Conservation (phyloP, 208 protist genomes). For the Leishmania major region DNA sequence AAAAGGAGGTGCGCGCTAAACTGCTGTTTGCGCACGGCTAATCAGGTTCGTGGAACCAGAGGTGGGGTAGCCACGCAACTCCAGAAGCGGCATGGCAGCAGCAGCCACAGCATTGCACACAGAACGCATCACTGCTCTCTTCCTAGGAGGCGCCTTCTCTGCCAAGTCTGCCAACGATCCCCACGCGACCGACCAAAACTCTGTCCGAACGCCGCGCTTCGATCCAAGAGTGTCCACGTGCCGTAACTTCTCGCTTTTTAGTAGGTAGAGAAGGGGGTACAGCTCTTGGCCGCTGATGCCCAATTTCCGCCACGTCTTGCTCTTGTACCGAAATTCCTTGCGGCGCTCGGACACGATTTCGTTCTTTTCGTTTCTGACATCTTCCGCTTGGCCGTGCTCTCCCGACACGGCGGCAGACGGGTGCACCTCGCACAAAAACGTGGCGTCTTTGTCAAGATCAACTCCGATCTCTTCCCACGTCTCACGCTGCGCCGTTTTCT, state of each 20-base stretch:
- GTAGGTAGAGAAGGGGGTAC: conserved; percentile 46
- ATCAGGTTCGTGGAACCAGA: neutral
- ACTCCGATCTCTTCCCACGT: conserved; percentile 54
- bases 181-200: conserved; percentile 34
- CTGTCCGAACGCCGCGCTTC: conserved; percentile 14
- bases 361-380: conserved; percentile 3
- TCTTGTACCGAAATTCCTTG: conserved; percentile 42
- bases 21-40: no score
- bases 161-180: conserved; percentile 29
- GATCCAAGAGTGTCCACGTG: neutral
- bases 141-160: conserved; percentile 32
- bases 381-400: neutral
- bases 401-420: neutral
- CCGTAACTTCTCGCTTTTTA: neutral
- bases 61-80: neutral
- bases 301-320: conserved; percentile 47
- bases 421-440: conserved; percentile 33
- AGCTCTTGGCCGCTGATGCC: conserved; percentile 53
- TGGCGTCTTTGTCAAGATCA: conserved; percentile 9
- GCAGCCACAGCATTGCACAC: conserved; percentile 37
- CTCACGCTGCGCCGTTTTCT: conserved; percentile 42
- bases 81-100: conserved; percentile 4
- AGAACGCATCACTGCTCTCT: conserved; percentile 32
- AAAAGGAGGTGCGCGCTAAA: neutral
- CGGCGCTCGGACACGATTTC: conserved; percentile 23